Evolutionary conservation across 2,329 filamentous ascomycete genomes (phyloP), one percentile per base, ranked within the genome.

Genomic region (Calonectria henricotiae): DNA sequence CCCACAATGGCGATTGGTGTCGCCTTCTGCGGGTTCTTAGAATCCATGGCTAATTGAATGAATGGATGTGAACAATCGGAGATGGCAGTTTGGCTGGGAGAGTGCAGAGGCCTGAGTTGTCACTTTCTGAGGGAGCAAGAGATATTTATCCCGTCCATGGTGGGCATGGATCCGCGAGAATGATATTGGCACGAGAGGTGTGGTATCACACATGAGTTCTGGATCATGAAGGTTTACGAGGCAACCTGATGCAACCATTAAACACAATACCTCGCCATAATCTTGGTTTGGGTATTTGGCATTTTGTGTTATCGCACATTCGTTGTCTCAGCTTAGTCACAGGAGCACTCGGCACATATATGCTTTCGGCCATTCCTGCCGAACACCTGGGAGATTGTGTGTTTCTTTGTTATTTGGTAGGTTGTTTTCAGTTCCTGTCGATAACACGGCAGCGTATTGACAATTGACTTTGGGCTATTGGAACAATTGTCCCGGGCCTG

Each of bases 1-100:
- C 85, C 85, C 20, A 86, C 80, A 27, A 87, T 83, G 76, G 85
- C 85, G 43, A 87, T 81, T 47, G 85, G 85, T 12, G 25, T 46
- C 23, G 35, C 46, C 37, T 62, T 35, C 32, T 41, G 47, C n/a
- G 47, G 30, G 47, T n/a, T 23, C 3, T 44, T n/a, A 23, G 65
- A 44, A 17, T 32, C n/a, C 49, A 68, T 65, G 61, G 23, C 25
- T 23, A 25, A n/a, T 11, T 46, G 44, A 23, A 46, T 60, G 47
- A 37, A 44, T 43, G 43, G 44, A 43, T 35, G 2, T 44, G 17
- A 35, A 30, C 39, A 58, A 37, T 46, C 47, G 25, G 54, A 41
- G n/a, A 12, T n/a, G 35, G 27, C 27, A 9, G n/a, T 44, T 13
- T 32, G 30, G 62, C 46, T 49, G 4, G 32, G 32, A 41, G 62